Base-by-base conservation (phyloP, 352 stramenopile genomes). In the Thraustochytrium sp. region DNA sequence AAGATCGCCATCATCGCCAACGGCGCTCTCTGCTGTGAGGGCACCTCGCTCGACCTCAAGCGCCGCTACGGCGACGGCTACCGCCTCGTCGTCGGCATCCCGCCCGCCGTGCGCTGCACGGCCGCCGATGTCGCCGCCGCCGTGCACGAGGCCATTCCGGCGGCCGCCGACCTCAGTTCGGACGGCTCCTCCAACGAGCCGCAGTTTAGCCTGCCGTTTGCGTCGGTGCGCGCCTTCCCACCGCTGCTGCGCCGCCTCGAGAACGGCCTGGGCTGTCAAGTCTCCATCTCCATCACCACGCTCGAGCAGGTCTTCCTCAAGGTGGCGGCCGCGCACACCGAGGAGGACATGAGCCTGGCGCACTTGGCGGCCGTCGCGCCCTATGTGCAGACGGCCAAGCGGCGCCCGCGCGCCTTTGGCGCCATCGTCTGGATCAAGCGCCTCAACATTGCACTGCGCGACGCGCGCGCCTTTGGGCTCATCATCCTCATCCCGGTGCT, bases 261-360 rank as follows among this genome's bases (percentile, higher is more conserved):
- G 84, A 53, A 86, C 13, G 46, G 89, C n/a, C 83, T 89, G 48
- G 75, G 23, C 0, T 80, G 68, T 42, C 76, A 9, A 9, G 98
- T 98, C 87, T 96, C 95, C 44, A 91, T 99, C 36, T 95, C 93
- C 49, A 95, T 99, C 29, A 99, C 96, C 26, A 99, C 96, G 0
- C 88, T 99, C 8, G 97, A 99, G 85, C 96, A 99, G 89, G 96
- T 98, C 0, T 99, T 99, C 86, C 86, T 99, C 2, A 90, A 94
- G 48, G 94, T 98, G 73, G 94, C 93, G 0, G 89, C 95, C 59
- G 88, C 55, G 40, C 26, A 56, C 2, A 29, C 56, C 18, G 40
- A 82, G 21, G 55, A 78, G 11, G 76, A 38, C 37, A 1, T 54
- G 5, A 34, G 44, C 34, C 36, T 78, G 29, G 23, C 64, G 42